phyloP scores from a whole-genome alignment of 1,139 yeast species.

The Scheffersomyces lignicola region DNA sequence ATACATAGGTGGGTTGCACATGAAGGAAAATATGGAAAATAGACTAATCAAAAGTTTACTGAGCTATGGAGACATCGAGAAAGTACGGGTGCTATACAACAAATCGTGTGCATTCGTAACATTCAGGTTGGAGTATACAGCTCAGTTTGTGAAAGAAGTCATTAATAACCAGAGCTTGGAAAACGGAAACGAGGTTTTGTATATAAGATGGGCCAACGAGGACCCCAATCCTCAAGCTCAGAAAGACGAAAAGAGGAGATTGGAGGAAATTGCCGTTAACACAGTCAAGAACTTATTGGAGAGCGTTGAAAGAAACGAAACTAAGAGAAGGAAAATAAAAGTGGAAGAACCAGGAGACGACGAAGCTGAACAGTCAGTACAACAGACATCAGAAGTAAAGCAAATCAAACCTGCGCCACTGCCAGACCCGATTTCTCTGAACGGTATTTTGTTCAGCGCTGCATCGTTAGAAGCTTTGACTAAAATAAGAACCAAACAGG shows the following conservation, averaged over 20 bases:
- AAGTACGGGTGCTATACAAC: slow-evolving; percentile 58
- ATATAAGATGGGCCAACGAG: slow-evolving; percentile 85
- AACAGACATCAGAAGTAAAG: slow-evolving; percentile 5
- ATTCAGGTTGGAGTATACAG: slow-evolving; percentile 64
- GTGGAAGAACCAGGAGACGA: slow-evolving; percentile 14
- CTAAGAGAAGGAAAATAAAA: slow-evolving; percentile 10
- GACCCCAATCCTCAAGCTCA: slow-evolving; percentile 79
- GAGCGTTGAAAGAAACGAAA: slow-evolving; percentile 9
- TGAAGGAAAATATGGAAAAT: slow-evolving; percentile 28
- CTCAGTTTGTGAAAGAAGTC: slow-evolving; percentile 94
- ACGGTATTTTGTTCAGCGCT: slow-evolving; percentile 7
- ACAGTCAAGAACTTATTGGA: slow-evolving; percentile 33
- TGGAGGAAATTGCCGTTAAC: slow-evolving; percentile 35
- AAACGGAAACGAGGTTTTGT: slow-evolving; percentile 58
- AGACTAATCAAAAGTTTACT: slow-evolving; percentile 51
- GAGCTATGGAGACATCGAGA: slow-evolving; percentile 79
- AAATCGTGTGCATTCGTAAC: slow-evolving; percentile 82
- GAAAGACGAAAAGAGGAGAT: slow-evolving; percentile 43
- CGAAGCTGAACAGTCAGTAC: slow-evolving; percentile 11
- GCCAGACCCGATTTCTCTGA: too few species aligned
- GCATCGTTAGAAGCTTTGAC: slow-evolving; percentile 12
- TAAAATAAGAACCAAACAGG: slow-evolving; percentile 8
- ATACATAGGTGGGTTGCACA: slow-evolving; percentile 69
- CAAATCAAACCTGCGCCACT: not conserved
- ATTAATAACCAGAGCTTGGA: slow-evolving; percentile 77